Evolutionary conservation across 768 basidiomycete species (phyloP), one percentile per base, ranked within the genome.

Genomic region (Stropharia rugosoannulata): DNA sequence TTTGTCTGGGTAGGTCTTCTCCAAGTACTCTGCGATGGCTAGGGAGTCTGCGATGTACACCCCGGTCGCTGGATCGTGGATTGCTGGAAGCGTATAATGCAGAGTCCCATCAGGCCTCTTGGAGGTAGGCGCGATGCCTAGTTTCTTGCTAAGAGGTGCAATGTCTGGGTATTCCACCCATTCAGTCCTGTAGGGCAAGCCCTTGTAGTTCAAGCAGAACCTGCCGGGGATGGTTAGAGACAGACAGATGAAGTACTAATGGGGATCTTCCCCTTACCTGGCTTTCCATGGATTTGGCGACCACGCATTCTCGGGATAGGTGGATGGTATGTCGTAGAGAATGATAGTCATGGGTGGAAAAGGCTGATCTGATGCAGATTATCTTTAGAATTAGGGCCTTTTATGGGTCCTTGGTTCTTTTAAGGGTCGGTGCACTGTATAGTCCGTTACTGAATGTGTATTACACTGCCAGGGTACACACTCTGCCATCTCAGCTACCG

Each of bases 131-230:
- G 59, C 49, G 3, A 73, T 72, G 2, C 75, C 73, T 29, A 76
- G 52, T 54, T 71, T 67, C 50, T 68, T 66, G 63, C 64, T 63
- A 39, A 64, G 58, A 0, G 53, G 35, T 42, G 63, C 73, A 48
- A 85, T 75, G 48, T 83, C 78, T 4, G 75, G 75, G 55, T 72
- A 78, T 52, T 82, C 80, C 45, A 82, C 62, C 49, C 76, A 79
- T 32, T 73, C 70, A 1, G 80, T 81, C 61, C 69, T 74, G 66
- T 76, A 76, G 1, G 73, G 55, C 19, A 71, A 63, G 68, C 70
- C n/a, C 27, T 50, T 50, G 60, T 62, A 68, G 49, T 70, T 72
- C 41, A 74, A 57, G 16, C 59, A 55, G 53, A 66, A 69, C 50
- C 68, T 68, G 46, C 12, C 4, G 22, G 4, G 22, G 29, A 9